phyloP scores from a whole-genome alignment of 2,329 filamentous ascomycete species.

The Diaporthe nobilis region DNA sequence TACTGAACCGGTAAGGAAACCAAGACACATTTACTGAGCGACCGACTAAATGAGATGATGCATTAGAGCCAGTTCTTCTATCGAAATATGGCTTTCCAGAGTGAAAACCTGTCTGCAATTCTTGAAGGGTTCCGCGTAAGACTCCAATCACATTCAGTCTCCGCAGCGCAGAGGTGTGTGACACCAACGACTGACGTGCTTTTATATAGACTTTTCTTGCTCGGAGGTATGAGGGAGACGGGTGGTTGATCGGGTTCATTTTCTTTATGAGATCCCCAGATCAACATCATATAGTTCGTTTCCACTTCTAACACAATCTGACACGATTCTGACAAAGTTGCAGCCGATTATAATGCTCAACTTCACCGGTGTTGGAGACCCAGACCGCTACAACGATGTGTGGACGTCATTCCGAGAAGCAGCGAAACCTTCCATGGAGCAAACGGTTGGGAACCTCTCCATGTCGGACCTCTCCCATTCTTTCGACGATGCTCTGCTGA shows the following conservation, averaged over 20 bases:
- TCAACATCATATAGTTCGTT: background rate
- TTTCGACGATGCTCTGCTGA: background rate
- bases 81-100: background rate
- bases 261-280: background rate
- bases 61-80: background rate
- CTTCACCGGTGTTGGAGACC: background rate
- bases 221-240: background rate
- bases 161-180: too few relatives aligned
- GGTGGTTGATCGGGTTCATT: background rate
- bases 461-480: background rate
- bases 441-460: background rate
- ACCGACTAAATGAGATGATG: background rate
- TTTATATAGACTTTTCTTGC: background rate
- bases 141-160: too few relatives aligned
- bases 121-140: background rate
- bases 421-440: background rate
- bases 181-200: background rate
- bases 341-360: background rate
- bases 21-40: background rate
- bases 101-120: background rate
- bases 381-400: background rate
- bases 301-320: background rate
- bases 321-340: background rate
- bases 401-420: background rate
- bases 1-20: background rate